phyloP scores from a whole-genome alignment of 495 filamentous ascomycete species.

The Echria macrotheca region DNA sequence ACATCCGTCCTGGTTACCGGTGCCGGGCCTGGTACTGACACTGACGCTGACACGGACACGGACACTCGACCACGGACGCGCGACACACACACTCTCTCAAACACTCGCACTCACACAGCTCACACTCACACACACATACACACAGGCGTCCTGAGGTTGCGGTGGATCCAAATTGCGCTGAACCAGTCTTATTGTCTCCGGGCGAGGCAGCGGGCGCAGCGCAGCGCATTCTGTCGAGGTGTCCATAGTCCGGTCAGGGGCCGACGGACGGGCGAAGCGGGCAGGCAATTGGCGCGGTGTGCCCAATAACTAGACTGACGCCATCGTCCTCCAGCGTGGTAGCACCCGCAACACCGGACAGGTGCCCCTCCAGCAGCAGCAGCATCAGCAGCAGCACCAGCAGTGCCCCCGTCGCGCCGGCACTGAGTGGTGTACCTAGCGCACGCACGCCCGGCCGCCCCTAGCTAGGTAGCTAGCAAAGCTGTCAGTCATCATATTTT shows the following conservation, averaged over 20 bases:
- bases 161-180: slow-evolving; percentile 25
- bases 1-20: slow-evolving; percentile 12
- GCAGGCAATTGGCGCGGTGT: slow-evolving; percentile 11
- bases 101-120: no score
- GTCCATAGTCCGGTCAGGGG: slow-evolving; percentile 1
- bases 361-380: no score
- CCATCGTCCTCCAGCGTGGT: slow-evolving; percentile 5
- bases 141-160: no score
- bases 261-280: slow-evolving; percentile 14
- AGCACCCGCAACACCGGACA: no score
- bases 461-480: no score
- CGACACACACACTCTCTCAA: slow-evolving; percentile 18
- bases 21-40: slow-evolving; percentile 17
- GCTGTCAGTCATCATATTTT: slow-evolving; percentile 22
- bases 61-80: slow-evolving; percentile 14
- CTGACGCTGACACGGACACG: slow-evolving; percentile 18
- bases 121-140: no score
- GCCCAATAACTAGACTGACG: slow-evolving; percentile 17
- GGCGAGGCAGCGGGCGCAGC: slow-evolving; percentile 7
- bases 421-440: slow-evolving; percentile 22
- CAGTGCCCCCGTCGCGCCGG: slow-evolving; percentile 11
- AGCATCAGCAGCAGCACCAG: no score
- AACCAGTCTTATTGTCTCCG: slow-evolving; percentile 19
- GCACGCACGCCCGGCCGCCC: not conserved
- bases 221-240: slow-evolving; percentile 6